Conservation (phyloP, 805 yeast genomes). For the Metschnikowia shivogae region DNA sequence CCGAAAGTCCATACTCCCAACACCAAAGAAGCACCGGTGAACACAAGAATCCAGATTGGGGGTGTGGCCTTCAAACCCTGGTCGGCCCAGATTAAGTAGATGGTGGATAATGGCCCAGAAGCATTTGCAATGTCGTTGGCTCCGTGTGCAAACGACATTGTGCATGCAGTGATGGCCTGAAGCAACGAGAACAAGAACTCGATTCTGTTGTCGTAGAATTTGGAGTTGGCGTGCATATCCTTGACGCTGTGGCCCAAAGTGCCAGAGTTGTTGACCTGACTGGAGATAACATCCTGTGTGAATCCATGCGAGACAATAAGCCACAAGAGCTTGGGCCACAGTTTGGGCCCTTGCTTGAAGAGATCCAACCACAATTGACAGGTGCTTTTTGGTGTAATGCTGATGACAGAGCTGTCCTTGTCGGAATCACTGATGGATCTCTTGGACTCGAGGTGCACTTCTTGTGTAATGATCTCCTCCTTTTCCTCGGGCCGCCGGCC, state of each 20-base stretch:
- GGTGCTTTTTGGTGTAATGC: slow-evolving; percentile 29
- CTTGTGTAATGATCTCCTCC: slow-evolving; percentile 15
- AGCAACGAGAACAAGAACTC: slow-evolving; percentile 65
- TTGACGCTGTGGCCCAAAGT: slow-evolving; percentile 44
- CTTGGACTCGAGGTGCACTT: slow-evolving; percentile 14
- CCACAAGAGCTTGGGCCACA: slow-evolving; percentile 53
- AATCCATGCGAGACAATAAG: slow-evolving; percentile 55
- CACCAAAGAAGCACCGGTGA: slow-evolving; percentile 62
- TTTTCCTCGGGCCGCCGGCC: slow-evolving; percentile 45
- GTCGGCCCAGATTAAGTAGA: slow-evolving; percentile 57
- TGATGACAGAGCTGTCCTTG: slow-evolving; percentile 10
- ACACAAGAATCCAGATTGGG: slow-evolving; percentile 69
- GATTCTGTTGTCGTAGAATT: slow-evolving; percentile 64
- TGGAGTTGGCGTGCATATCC: slow-evolving; percentile 53
- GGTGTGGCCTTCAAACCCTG: slow-evolving; percentile 53
- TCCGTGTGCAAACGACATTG: slow-evolving; percentile 81
- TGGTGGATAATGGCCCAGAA: slow-evolving; percentile 67
- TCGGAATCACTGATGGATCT: slow-evolving; percentile 9
- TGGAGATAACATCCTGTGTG: slow-evolving; percentile 55
- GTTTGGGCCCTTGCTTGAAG: slow-evolving; percentile 41
- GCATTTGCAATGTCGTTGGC: slow-evolving; percentile 79
- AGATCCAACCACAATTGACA: slow-evolving; percentile 39
- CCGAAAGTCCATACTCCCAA: slow-evolving; percentile 71
- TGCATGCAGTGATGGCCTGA: slow-evolving; percentile 70
- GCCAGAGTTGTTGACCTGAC: slow-evolving; percentile 40